phyloP scores from a whole-genome alignment of 2,329 filamentous ascomycete genomes.

The Exophiala xenobiotica region DNA sequence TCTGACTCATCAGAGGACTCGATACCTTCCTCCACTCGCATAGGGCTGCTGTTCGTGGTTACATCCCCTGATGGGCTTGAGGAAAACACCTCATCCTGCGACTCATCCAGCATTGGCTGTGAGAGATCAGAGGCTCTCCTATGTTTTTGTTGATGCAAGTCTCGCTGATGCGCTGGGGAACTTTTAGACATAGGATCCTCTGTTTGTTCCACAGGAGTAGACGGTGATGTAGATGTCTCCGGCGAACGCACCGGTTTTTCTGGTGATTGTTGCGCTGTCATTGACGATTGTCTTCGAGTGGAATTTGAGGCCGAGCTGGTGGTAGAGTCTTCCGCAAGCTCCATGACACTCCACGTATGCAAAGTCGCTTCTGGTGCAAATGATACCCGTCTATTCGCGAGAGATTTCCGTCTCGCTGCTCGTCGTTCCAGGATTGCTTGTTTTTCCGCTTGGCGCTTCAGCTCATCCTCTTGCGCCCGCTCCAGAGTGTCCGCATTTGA shows the following conservation, averaged over 20 bases:
- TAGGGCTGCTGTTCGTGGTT: slow-evolving; percentile 39
- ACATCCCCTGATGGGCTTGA: slow-evolving; percentile 62
- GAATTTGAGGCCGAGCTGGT: slow-evolving; percentile 71
- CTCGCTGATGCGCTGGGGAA: slow-evolving; percentile 65
- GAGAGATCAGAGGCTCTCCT: slow-evolving; percentile 61
- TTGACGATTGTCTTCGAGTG: slow-evolving; percentile 69
- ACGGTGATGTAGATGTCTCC: slow-evolving; percentile 52
- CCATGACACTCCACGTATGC: slow-evolving; percentile 94
- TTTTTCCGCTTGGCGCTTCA: slow-evolving; percentile 59
- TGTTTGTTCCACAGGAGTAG: slow-evolving; percentile 61
- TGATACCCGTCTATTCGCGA: slow-evolving; percentile 89
- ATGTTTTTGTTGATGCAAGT: slow-evolving; percentile 55
- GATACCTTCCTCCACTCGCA: slow-evolving; percentile 50
- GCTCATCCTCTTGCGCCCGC: slow-evolving; percentile 67
- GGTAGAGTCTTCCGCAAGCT: slow-evolving; percentile 83
- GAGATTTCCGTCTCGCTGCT: slow-evolving; percentile 86
- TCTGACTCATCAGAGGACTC: slow-evolving; percentile 51
- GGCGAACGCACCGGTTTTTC: slow-evolving; percentile 13
- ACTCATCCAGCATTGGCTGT: slow-evolving; percentile 45
- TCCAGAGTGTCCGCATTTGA: slow-evolving; percentile 45
- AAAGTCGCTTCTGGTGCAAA: slow-evolving; percentile 96
- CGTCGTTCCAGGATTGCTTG: slow-evolving; percentile 66
- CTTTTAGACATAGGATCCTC: slow-evolving; percentile 58
- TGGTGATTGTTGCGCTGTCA: slow-evolving; percentile 40
- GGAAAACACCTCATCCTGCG: slow-evolving; percentile 61